A percentile compares a stretch with the other conserved stretches of the same genome.
These are phyloP conservation scores for Platismatia glauca DNA, from an alignment of 495 filamentous ascomycete species.

Conservation along the genomic window DNA sequence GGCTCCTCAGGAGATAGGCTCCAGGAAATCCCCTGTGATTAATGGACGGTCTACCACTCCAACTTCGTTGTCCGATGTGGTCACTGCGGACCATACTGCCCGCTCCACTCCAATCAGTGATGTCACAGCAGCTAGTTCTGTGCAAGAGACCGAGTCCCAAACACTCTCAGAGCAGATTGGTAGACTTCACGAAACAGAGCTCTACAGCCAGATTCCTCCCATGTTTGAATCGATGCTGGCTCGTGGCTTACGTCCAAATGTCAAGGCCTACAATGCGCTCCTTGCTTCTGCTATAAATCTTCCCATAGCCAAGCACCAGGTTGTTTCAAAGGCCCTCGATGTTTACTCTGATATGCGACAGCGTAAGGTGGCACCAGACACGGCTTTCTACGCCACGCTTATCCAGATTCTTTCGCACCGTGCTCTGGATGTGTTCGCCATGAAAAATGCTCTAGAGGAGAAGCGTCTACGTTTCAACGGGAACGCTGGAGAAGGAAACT, in stretches of 20 bases:
- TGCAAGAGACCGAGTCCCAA: constrained; percentile 50
- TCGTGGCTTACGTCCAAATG: constrained; percentile 66
- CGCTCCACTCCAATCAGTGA: constrained; percentile 16
- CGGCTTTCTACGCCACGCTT: constrained; percentile 75
- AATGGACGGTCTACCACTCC: background rate
- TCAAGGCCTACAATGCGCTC: constrained; percentile 82
- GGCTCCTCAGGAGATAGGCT: background rate
- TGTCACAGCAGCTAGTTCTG: constrained; percentile 25
- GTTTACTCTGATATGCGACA: constrained; percentile 95
- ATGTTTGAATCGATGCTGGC: constrained; percentile 80
- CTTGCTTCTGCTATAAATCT: constrained; percentile 73
- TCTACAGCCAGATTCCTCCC: constrained; percentile 77
- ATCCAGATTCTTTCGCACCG: constrained; percentile 72
- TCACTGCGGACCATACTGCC: constrained; percentile 6
- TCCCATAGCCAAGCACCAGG: constrained; percentile 59
- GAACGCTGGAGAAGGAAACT: constrained; percentile 77
- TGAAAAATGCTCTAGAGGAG: constrained; percentile 63
- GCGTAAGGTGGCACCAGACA: constrained; percentile 70
- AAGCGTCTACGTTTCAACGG: constrained; percentile 73
- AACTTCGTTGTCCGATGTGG: background rate
- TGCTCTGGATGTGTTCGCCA: constrained; percentile 59
- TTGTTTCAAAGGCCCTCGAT: constrained; percentile 82
- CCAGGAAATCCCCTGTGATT: background rate
- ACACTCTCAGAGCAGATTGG: constrained; percentile 66
- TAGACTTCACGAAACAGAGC: constrained; percentile 54